These are phyloP conservation scores for Kwoniella heveanensis DNA, from an alignment of 768 basidiomycete species.

Conservation along the genomic window DNA sequence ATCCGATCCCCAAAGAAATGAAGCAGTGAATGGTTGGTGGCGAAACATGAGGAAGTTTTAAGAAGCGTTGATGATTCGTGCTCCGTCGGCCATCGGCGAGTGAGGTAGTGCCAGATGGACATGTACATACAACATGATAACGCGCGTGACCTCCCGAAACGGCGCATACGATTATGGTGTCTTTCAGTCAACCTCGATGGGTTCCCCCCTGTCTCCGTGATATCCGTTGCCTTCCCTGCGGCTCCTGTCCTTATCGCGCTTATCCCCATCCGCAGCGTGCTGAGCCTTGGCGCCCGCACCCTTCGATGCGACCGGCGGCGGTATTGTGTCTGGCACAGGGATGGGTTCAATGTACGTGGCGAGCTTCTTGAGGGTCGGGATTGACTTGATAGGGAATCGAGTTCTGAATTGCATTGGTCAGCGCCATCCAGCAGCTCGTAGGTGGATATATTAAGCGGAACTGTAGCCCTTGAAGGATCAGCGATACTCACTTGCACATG, in stretches of 20 bases:
- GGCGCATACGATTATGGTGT: too few species aligned
- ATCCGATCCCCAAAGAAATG: too few species aligned
- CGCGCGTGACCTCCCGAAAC: too few species aligned
- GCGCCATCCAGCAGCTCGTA: background rate
- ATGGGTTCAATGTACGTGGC: slow-evolving; percentile 39
- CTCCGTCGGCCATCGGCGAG: too few species aligned
- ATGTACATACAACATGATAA: too few species aligned
- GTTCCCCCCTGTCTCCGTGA: slow-evolving; percentile 12
- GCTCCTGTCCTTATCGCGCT: slow-evolving; percentile 4
- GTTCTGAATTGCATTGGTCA: slow-evolving; percentile 62
- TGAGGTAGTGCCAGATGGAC: too few species aligned
- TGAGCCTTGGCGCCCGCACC: background rate
- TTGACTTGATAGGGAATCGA: slow-evolving; percentile 90
- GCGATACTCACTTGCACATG: slow-evolving; percentile 75
- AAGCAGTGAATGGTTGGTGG: too few species aligned
- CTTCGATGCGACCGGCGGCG: slow-evolving; percentile 19
- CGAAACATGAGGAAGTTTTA: too few species aligned
- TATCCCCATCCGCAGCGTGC: background rate
- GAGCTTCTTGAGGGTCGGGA: slow-evolving; percentile 58
- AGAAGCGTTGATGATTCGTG: too few species aligned
- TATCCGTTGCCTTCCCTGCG: background rate
- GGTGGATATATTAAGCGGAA: too few species aligned
- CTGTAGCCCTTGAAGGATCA: too few species aligned
- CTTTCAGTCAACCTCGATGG: slow-evolving; percentile 23
- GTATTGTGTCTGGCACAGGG: slow-evolving; percentile 41